Evolutionary conservation across 371 early-diverging fungal species (phyloP), one percentile per base, ranked within the genome.

Genomic region (Rhizomucor miehei): DNA sequence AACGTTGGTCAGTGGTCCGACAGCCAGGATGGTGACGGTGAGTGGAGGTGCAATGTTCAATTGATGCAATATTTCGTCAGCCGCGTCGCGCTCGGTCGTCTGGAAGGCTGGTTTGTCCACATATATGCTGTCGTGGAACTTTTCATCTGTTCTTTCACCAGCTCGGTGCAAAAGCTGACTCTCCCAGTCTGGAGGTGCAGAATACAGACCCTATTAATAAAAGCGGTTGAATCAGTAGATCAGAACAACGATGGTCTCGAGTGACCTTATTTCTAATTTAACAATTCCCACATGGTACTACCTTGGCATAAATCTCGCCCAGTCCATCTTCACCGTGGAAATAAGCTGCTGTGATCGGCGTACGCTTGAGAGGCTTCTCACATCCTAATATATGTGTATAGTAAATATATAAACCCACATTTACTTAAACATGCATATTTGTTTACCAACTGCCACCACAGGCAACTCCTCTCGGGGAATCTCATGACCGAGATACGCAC

Each of bases 1-100:
- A 24, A 84, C n/a, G 55, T 81, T 84, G n/a, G 82, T 81, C 56
- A 84, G 59, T 0, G 82, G 85, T 0, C 82, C 85, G 11, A 84
- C 44, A 5, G 75, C 77, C 41, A 78, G 60, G 29, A 84, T 62
- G 2, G 75, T 73, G 11, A 84, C 44, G 0, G 81, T 76, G 17
- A 76, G 53, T 24, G 80, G 73, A 39, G 67, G 65, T 0, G 73
- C 69, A 5, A 68, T 41, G 13, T 60, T 57, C 14, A 83, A 51
- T 41, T 80, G 83, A 25, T 58, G 48, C 21, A 80, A 34, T 11
- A 83, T 77, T 52, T 80, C 81, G 36, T 75, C 73, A 3, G 70
- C 73, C 0, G 75, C 77, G 43, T 65, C 57, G 25, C 66, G 63
- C 23, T 59, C 58, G 23, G 81, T 71, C 11, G 71, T 53, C 8